A percentile compares a stretch with the other conserved stretches of the same genome.
These are phyloP conservation scores for Phytopythium montanum DNA, from an alignment of 352 stramenopile genomes.

Conservation along the genomic window DNA sequence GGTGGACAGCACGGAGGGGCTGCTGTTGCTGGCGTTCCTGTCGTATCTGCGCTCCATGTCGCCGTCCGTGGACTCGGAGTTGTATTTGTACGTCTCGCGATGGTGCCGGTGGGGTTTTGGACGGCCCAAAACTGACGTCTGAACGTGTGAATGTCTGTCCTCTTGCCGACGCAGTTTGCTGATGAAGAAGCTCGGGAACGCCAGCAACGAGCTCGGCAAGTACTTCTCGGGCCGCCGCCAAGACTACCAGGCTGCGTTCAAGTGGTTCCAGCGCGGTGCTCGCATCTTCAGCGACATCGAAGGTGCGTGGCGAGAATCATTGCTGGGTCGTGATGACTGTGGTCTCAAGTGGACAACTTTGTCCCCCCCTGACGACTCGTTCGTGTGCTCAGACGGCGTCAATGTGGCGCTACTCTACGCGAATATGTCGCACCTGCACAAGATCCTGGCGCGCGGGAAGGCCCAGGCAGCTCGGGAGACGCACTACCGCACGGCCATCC, in stretches of 20 bases:
- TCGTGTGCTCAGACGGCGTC: constrained; percentile 44
- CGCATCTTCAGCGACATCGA: constrained; percentile 82
- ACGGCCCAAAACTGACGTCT: constrained; percentile 6
- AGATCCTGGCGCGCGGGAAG: constrained; percentile 72
- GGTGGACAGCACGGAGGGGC: constrained; percentile 12
- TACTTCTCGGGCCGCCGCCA: constrained; percentile 43
- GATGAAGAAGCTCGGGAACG: constrained; percentile 88
- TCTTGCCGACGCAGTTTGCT: constrained; percentile 39
- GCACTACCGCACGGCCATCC: constrained; percentile 58
- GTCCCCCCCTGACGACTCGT: neutral
- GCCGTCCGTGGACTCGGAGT: constrained; percentile 60
- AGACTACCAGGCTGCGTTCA: constrained; percentile 53
- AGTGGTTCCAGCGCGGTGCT: constrained; percentile 78
- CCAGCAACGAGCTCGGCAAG: constrained; percentile 81
- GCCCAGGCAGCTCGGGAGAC: constrained; percentile 24
- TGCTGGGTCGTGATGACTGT: neutral
- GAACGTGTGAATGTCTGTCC: constrained; percentile 4
- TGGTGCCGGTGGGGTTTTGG: neutral
- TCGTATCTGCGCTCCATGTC: constrained; percentile 65
- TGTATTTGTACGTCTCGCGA: constrained; percentile 69
- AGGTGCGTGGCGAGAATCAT: constrained; percentile 24
- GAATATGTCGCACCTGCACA: constrained; percentile 83
- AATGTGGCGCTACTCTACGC: constrained; percentile 79
- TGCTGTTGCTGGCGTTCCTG: constrained; percentile 58
- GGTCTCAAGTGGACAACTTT: neutral